Conservation (phyloP, 2,329 filamentous ascomycete species). For the Sporothrix schenckii region DNA sequence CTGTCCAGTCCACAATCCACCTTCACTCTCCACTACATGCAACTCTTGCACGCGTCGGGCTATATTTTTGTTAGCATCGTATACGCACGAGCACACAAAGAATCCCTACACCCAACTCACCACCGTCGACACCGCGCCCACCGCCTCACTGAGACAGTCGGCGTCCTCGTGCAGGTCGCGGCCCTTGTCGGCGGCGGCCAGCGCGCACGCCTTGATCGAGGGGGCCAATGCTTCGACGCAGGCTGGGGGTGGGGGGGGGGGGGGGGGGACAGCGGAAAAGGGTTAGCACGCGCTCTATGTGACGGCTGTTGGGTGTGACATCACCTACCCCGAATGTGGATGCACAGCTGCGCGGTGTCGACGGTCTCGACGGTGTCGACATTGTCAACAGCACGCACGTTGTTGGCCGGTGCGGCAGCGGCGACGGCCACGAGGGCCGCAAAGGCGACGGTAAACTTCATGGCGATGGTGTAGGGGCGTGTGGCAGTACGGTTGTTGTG, state of each 20-base stretch:
- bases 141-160: neutral
- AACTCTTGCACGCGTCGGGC: slow-evolving; percentile 19
- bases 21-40: neutral
- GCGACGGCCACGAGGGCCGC: neutral
- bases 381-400: neutral
- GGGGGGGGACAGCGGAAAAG: too few species aligned
- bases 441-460: neutral
- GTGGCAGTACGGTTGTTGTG: neutral
- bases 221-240: neutral
- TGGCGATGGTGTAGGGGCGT: neutral
- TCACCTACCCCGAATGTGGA: neutral
- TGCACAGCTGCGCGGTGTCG: too few species aligned
- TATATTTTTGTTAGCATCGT: neutral
- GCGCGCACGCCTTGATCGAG: neutral
- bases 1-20: too few species aligned
- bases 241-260: neutral
- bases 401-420: neutral
- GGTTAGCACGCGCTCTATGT: too few species aligned
- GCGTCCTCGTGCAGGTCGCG: slow-evolving; percentile 1
- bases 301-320: too few species aligned
- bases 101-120: neutral
- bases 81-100: too few species aligned
- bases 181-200: slow-evolving; percentile 9
- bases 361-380: neutral
- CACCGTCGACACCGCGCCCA: neutral